A percentile compares a stretch with the other conserved stretches of the same genome.
Conservation (phyloP, 495 filamentous ascomycete genomes). For the Xylaria scruposa region DNA sequence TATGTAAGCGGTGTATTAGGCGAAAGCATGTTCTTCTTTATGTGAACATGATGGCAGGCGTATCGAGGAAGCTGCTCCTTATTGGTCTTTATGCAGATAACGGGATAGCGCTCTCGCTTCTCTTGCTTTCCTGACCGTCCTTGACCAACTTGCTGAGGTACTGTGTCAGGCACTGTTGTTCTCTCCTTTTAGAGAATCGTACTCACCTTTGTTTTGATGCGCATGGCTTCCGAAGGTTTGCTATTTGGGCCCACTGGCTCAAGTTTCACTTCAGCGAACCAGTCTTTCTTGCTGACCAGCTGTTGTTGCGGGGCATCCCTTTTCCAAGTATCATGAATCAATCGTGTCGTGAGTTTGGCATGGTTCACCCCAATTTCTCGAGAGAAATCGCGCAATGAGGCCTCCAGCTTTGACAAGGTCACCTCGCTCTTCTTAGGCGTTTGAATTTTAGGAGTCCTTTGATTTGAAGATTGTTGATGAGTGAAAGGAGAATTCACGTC, state of each 20-base stretch:
- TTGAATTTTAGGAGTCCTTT: slow-evolving; percentile 40
- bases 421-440: slow-evolving; percentile 47
- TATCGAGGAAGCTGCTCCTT: slow-evolving; percentile 50
- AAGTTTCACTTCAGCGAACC: slow-evolving; percentile 49
- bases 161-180: slow-evolving; percentile 20
- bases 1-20: slow-evolving; percentile 57
- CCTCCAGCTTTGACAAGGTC: slow-evolving; percentile 46
- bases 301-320: slow-evolving; percentile 42
- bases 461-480: not conserved
- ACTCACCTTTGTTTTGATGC: slow-evolving; percentile 51
- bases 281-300: slow-evolving; percentile 46
- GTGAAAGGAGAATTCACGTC: not conserved
- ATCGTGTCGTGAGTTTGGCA: slow-evolving; percentile 43
- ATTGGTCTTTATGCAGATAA: slow-evolving; percentile 49
- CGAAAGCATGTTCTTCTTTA: slow-evolving; percentile 56
- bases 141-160: slow-evolving; percentile 38
- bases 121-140: slow-evolving; percentile 46
- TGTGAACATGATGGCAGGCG: slow-evolving; percentile 56
- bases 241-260: slow-evolving; percentile 25
- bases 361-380: slow-evolving; percentile 46
- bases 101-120: slow-evolving; percentile 43
- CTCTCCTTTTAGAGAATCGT: not conserved
- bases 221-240: slow-evolving; percentile 41
- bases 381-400: slow-evolving; percentile 37
- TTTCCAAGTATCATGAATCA: slow-evolving; percentile 50